Evolutionary conservation across 176 grass and related monocot genomes (phyloP).

Genomic region (Zoysia japonica): DNA sequence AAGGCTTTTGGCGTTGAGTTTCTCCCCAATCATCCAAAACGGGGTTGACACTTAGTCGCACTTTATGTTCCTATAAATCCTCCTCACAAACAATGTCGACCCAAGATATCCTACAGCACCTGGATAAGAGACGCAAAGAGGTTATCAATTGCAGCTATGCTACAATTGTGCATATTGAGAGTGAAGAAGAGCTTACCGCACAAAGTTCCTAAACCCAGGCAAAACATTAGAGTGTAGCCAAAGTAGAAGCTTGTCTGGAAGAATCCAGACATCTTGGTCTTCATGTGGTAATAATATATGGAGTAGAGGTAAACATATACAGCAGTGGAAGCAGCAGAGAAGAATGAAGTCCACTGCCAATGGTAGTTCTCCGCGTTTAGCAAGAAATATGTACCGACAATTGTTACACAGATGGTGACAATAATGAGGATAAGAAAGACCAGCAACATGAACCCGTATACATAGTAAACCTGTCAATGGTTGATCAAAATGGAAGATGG

Average conservation of each 20-base stretch:
- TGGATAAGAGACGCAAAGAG: slow-evolving; percentile 33
- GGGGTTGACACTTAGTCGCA: slow-evolving; percentile 56
- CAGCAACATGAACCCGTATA: slow-evolving; percentile 95
- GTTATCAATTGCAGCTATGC: slow-evolving; percentile 23
- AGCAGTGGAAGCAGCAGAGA: slow-evolving; percentile 93
- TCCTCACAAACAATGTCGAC: slow-evolving; percentile 71
- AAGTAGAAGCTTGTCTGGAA: slow-evolving; percentile 99
- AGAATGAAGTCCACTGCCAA: slow-evolving; percentile 99
- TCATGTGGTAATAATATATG: slow-evolving; percentile 89
- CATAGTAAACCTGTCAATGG: slow-evolving; percentile 86
- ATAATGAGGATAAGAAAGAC: slow-evolving; percentile 92
- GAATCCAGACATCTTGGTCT: slow-evolving; percentile 99
- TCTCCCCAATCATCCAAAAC: neutral
- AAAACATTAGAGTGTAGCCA: slow-evolving; percentile 96
- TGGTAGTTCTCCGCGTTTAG: slow-evolving; percentile 97
- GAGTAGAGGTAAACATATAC: slow-evolving; percentile 96
- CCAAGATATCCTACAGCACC: slow-evolving; percentile 79
- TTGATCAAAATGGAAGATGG: slow-evolving; percentile 22
- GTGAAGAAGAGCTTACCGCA: slow-evolving; percentile 62
- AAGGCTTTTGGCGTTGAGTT: slow-evolving; percentile 5
- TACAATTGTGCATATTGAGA: neutral
- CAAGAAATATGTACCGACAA: slow-evolving; percentile 95
- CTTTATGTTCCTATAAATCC: slow-evolving; percentile 85
- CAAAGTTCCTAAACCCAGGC: slow-evolving; percentile 90
- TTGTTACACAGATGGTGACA: slow-evolving; percentile 92